Conservation (phyloP, 139 green algal species). For the Chlamydomonas applanata region DNA sequence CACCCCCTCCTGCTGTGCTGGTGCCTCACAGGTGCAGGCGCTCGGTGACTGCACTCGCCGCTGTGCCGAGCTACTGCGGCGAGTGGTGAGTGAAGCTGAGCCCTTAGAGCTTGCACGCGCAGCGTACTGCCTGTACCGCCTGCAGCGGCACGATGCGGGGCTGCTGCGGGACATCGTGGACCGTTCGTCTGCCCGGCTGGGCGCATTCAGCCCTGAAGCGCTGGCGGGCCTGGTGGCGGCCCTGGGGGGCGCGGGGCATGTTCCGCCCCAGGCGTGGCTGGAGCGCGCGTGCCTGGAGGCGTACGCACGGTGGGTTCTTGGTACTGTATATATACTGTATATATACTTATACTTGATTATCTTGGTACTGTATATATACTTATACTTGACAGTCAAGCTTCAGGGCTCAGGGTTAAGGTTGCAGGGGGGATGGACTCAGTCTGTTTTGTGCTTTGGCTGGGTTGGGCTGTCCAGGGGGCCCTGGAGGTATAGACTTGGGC, state of each 20-base stretch:
- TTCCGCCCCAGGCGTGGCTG: slow-evolving; percentile 1
- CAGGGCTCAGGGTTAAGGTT: too few species aligned
- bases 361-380: background rate
- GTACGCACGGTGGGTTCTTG: slow-evolving; percentile 3
- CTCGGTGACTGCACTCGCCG: background rate
- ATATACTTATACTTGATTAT: background rate
- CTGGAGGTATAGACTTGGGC: too few species aligned
- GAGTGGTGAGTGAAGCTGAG: background rate
- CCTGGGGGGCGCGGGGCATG: background rate
- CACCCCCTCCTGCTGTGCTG: too few species aligned
- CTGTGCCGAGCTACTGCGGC: background rate
- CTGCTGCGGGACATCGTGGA: background rate
- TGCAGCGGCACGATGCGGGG: background rate
- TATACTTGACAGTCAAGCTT: background rate
- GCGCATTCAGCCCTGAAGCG: background rate
- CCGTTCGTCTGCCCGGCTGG: background rate
- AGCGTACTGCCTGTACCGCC: slow-evolving; percentile 8
- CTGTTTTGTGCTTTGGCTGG: too few species aligned
- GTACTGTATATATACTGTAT: background rate
- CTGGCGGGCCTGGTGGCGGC: slow-evolving; percentile 7
- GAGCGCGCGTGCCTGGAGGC: slow-evolving; percentile 6
- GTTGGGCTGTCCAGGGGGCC: too few species aligned
- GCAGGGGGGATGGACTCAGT: too few species aligned
- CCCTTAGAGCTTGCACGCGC: slow-evolving; percentile 4
- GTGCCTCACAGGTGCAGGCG: too few species aligned